Base-by-base conservation (phyloP, 345 rosid genomes). In the Rhizophora mangle region DNA sequence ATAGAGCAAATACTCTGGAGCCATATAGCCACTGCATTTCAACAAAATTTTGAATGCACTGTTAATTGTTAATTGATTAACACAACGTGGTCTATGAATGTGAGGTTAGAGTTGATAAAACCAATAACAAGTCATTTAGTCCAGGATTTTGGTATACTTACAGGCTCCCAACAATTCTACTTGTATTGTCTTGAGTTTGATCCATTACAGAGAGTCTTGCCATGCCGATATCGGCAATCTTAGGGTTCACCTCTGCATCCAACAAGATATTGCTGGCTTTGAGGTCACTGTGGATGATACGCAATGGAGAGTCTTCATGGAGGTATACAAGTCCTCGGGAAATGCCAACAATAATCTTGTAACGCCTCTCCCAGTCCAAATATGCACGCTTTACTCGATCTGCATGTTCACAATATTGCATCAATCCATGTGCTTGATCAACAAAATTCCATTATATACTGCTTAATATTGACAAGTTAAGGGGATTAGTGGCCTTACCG, bases 161-260 rank as follows among this genome's bases (percentile, higher is more conserved):
- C 85, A 67, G 69, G 1, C 84, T 84, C 19, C 88, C 88, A 18
- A 72, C 81, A 4, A 82, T 75, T 76, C 68, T 76, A 5, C 54
- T 82, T 0, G 85, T 79, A 37, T 70, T 8, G 1, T 58, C 82
- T 2, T 81, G 85, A 29, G 84, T 75, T 68, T 86, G 73, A 60
- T 84, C 82, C 55, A 59, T 43, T 10, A 62, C 60, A 34, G 81
- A 82, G 6, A 84, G 15, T 26, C 76, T 84, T 2, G 86, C 88
- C 84, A 84, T 82, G 22, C 86, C 86, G 0, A 86, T 84, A 71
- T 86, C 82, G 31, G 86, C 29, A 63, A 86, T 84, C 55, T 81
- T 86, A 0, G 88, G 83, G 37, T 72, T 78, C 85, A 82, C 76
- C 11, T 83, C 79, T 0, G 27, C 78, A 31, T 80, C 87, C 37